A percentile compares a stretch with the other conserved stretches of the same genome.
These are phyloP conservation scores for Fusarium papillatum DNA, from an alignment of 2,329 filamentous ascomycete species.

Conservation along the genomic window DNA sequence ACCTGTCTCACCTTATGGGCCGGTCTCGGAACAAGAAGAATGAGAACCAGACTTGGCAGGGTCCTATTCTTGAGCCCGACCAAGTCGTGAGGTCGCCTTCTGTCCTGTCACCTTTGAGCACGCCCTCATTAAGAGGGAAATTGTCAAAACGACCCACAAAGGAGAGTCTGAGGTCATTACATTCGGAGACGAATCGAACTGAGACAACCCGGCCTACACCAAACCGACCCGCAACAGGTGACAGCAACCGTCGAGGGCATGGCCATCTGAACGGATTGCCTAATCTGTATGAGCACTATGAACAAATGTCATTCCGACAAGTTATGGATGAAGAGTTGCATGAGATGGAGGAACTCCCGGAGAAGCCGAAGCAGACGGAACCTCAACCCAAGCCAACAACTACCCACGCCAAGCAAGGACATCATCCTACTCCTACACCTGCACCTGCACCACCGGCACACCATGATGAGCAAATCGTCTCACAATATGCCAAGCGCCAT, in stretches of 20 bases:
- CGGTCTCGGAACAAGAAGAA: constrained; percentile 47
- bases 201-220: background rate
- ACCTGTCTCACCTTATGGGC: constrained; percentile 60
- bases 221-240: constrained; percentile 42
- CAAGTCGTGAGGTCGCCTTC: constrained; percentile 58
- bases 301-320: constrained; percentile 66
- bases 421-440: constrained; percentile 5
- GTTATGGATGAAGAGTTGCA: constrained; percentile 47
- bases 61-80: constrained; percentile 52
- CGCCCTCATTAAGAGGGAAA: constrained; percentile 44
- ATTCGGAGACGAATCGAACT: constrained; percentile 37
- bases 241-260: constrained; percentile 39
- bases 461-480: constrained; percentile 40
- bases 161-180: constrained; percentile 49
- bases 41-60: constrained; percentile 49
- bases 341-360: constrained; percentile 25
- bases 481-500: constrained; percentile 42
- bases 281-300: constrained; percentile 70
- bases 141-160: constrained; percentile 53
- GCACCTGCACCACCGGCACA: constrained; percentile 17
- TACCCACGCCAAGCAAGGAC: constrained; percentile 22
- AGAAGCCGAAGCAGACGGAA: constrained; percentile 25
- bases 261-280: constrained; percentile 57
- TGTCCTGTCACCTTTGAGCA: constrained; percentile 53
- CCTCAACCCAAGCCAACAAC: constrained; percentile 22